Percentiles rank a stretch among this genome's conserved stretches.
Conservation (phyloP, 768 basidiomycete species). For the Phallus indusiatus region DNA sequence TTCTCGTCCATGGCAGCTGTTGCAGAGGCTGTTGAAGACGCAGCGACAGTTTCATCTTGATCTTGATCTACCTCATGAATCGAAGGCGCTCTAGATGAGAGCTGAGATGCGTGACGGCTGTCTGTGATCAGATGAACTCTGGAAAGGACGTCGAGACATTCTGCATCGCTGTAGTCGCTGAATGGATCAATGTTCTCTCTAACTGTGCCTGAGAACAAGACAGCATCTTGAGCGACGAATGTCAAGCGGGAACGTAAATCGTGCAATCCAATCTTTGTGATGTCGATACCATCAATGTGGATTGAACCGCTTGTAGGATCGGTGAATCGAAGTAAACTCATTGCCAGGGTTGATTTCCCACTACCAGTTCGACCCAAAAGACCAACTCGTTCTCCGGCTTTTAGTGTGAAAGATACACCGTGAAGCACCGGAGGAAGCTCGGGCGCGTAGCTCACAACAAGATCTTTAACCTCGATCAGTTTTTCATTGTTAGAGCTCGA, state of each 20-base stretch:
- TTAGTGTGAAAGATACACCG: slow-evolving; percentile 62
- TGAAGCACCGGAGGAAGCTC: slow-evolving; percentile 77
- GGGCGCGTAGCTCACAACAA: slow-evolving; percentile 75
- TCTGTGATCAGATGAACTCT: slow-evolving; percentile 26
- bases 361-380: slow-evolving; percentile 76
- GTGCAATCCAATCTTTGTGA: slow-evolving; percentile 74
- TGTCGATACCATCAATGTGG: slow-evolving; percentile 81
- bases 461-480: slow-evolving; percentile 61
- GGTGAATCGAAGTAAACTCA: slow-evolving; percentile 77
- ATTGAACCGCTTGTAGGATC: slow-evolving; percentile 73
- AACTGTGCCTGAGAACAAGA: slow-evolving; percentile 30
- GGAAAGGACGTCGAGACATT: slow-evolving; percentile 24
- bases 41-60: not conserved
- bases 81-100: slow-evolving; percentile 9
- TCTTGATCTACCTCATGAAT: slow-evolving; percentile 9
- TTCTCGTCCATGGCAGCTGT: slow-evolving; percentile 7
- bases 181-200: slow-evolving; percentile 71
- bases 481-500: slow-evolving; percentile 48
- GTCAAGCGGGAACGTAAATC: slow-evolving; percentile 57
- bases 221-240: slow-evolving; percentile 33
- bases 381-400: slow-evolving; percentile 66
- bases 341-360: slow-evolving; percentile 77
- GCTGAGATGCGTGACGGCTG: slow-evolving; percentile 12
- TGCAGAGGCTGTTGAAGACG: slow-evolving; percentile 2
- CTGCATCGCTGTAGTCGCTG: slow-evolving; percentile 32